Evolutionary conservation across 1,284 basidiomycete genomes (phyloP).

Genomic region (Inonotus hispidus): DNA sequence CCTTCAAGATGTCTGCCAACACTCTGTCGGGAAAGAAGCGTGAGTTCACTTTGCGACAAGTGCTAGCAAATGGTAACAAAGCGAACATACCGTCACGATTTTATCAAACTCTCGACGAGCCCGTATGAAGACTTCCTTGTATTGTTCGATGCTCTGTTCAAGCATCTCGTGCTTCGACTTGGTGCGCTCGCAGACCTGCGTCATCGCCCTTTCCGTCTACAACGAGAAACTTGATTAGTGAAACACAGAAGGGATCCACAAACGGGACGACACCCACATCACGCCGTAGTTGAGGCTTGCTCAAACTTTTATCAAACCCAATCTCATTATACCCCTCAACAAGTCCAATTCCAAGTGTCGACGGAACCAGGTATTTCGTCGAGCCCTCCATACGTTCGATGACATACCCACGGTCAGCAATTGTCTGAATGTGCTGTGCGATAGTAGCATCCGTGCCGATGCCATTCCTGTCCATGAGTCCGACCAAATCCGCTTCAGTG

Average conservation of each 20-base stretch:
- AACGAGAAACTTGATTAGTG: slow-evolving; percentile 7
- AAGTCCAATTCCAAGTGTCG: slow-evolving; percentile 91
- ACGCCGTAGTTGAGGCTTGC: slow-evolving; percentile 87
- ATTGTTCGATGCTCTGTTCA: slow-evolving; percentile 76
- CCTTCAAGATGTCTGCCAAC: slow-evolving; percentile 50
- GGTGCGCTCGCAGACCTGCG: slow-evolving; percentile 83
- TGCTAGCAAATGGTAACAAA: slow-evolving; percentile 7
- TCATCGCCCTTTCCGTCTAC: slow-evolving; percentile 91
- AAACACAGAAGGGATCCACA: slow-evolving; percentile 3
- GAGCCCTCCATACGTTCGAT: slow-evolving; percentile 78
- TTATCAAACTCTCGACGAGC: slow-evolving; percentile 72
- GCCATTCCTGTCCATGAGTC: slow-evolving; percentile 98
- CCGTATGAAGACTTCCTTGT: slow-evolving; percentile 83
- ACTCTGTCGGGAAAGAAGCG: slow-evolving; percentile 29
- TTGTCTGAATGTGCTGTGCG: slow-evolving; percentile 94
- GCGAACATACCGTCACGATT: slow-evolving; percentile 58
- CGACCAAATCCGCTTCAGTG: slow-evolving; percentile 96
- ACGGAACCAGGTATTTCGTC: slow-evolving; percentile 90
- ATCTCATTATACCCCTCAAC: slow-evolving; percentile 93
- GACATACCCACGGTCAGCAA: slow-evolving; percentile 93
- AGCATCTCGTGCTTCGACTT: slow-evolving; percentile 81
- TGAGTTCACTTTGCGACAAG: background rate
- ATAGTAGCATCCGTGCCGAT: slow-evolving; percentile 99
- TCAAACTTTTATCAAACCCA: slow-evolving; percentile 85
- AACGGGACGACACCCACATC: slow-evolving; percentile 53